A percentile compares a stretch with the other conserved stretches of the same genome.
Evolutionary conservation across 2,329 filamentous ascomycete genomes (phyloP).

Genomic region (Mycosphaerella arachidis): DNA sequence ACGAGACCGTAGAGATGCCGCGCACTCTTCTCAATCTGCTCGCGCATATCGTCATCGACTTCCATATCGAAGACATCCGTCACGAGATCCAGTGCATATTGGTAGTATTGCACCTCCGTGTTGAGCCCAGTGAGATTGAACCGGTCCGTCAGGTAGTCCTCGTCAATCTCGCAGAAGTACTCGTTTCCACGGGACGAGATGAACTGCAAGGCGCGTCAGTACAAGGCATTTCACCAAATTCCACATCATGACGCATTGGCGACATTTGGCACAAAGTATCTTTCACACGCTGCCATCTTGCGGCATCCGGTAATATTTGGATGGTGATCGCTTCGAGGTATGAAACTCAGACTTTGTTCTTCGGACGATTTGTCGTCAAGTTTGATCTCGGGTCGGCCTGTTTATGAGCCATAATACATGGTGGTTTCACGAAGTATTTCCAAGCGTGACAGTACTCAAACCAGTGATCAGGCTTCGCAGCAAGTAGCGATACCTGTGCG

Average conservation of each 20-base stretch:
- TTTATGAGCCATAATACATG: background rate
- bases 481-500: background rate
- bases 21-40: constrained; percentile 96
- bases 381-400: too few species aligned
- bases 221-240: background rate
- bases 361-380: too few species aligned
- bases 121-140: constrained; percentile 98
- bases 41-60: constrained; percentile 96
- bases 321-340: too few species aligned
- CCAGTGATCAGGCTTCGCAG: background rate
- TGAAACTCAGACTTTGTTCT: too few species aligned
- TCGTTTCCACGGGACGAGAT: constrained; percentile 97
- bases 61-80: constrained; percentile 98
- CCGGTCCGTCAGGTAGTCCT: constrained; percentile 95
- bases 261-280: background rate
- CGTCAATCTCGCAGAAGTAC: constrained; percentile 99
- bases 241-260: background rate
- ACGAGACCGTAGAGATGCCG: constrained; percentile 93
- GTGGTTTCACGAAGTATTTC: background rate
- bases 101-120: constrained; percentile 96
- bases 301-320: too few species aligned
- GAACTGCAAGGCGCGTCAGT: constrained; percentile 59
- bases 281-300: background rate
- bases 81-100: constrained; percentile 94
- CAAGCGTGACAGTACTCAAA: background rate